Base-by-base conservation (phyloP, 331 rosid species). In the Acacia pycnantha region DNA sequence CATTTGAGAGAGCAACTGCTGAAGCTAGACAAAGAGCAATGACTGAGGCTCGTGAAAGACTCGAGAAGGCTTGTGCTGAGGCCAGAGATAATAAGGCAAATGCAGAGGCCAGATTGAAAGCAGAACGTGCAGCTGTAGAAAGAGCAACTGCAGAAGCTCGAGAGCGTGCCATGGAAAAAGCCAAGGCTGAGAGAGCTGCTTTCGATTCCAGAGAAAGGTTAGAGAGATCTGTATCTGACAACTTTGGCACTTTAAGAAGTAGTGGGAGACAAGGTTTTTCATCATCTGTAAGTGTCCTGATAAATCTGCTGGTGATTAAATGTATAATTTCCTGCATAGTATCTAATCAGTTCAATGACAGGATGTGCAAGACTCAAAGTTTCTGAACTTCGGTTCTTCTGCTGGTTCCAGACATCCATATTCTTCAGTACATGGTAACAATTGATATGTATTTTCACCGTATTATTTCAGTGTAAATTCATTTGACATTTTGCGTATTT, bases 81-180 rank as follows among this genome's bases (percentile, higher is more conserved):
- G 97, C 97, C 70, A 86, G 94, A 81, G 95, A 90, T 85, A 92
- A 93, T 70, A 92, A 87, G 84, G 82, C 86, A 79, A 79, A 86
- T 76, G 74, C 79, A 84, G 98, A 94, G 81, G 92, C 94, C 73
- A 92, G 92, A 92, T 66, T 94, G 74, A 91, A 89, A 82, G 90
- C 89, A 76, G 97, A 94, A 87, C 92, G 94, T 77, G 94, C 93
- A 29, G 97, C 97, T 59, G 93, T 93, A 58, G 98, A 93, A 86
- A 87, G 97, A 87, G 98, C 95, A 79, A 93, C 91, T 78, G 89
- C 88, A 71, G 97, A 92, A 88, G 98, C 92, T 82, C 90, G 97
- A 77, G 97, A 90, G 79, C 94, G 91, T 81, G 93, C 97, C 67
- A 85, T 81, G 69, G 98, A 87, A 78, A 94, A 85, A 78, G 87